Evolutionary conservation across 192 early-diverging fungal species (phyloP).

Genomic region (Dissophora globulifera): DNA sequence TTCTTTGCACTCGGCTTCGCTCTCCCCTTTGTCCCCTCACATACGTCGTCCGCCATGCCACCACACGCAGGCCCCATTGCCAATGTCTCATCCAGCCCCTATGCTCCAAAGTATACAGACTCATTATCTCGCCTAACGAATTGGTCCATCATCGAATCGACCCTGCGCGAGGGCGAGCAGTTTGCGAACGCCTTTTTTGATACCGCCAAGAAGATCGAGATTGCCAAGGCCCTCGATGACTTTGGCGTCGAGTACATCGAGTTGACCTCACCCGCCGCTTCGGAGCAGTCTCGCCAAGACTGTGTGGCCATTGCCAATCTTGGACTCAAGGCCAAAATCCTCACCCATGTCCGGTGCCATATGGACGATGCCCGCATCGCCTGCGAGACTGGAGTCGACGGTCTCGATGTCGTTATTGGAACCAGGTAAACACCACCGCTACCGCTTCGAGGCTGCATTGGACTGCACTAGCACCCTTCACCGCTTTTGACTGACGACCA

Average conservation of each 20-base stretch:
- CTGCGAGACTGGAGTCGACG: slow-evolving; percentile 97
- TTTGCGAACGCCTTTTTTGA: slow-evolving; percentile 99
- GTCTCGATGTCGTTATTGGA: slow-evolving; percentile 97
- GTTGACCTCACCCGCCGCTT: slow-evolving; percentile 95
- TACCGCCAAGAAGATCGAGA: slow-evolving; percentile 97
- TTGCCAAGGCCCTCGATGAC: slow-evolving; percentile 97
- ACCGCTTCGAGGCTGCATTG: too few species aligned
- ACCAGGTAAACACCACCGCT: slow-evolving; percentile 78
- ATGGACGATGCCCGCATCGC: slow-evolving; percentile 98
- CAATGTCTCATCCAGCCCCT: slow-evolving; percentile 54
- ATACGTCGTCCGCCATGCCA: slow-evolving; percentile 20
- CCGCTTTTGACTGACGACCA: too few species aligned
- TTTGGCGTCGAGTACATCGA: slow-evolving; percentile 99
- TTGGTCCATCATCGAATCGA: slow-evolving; percentile 97
- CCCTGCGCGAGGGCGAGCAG: slow-evolving; percentile 97
- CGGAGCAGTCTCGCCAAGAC: slow-evolving; percentile 94
- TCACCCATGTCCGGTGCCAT: slow-evolving; percentile 96
- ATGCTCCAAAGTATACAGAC: slow-evolving; percentile 67
- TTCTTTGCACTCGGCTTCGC: not conserved
- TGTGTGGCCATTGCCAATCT: slow-evolving; percentile 91
- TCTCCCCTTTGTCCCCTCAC: not conserved
- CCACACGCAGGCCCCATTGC: slow-evolving; percentile 45
- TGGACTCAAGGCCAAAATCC: slow-evolving; percentile 97
- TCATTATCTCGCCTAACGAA: slow-evolving; percentile 86
- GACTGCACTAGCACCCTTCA: too few species aligned